Conservation (phyloP, 768 basidiomycete genomes). For the Mycena kentingensis region DNA sequence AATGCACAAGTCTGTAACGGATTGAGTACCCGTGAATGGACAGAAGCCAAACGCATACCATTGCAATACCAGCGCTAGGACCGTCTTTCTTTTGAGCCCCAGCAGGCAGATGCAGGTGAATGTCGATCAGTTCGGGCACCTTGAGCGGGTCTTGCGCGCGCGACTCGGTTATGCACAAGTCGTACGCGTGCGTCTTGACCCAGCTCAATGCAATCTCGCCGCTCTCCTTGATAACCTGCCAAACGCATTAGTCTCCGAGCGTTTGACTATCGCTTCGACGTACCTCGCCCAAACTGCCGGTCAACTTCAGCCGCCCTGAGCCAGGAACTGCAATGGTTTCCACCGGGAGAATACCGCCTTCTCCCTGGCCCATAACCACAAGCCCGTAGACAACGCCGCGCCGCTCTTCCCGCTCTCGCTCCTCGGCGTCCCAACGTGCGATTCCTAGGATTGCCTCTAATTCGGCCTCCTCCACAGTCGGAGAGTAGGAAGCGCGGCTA, state of each 20-base stretch:
- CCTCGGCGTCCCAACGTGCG: constrained; percentile 78
- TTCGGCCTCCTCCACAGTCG: constrained; percentile 64
- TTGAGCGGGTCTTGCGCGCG: constrained; percentile 75
- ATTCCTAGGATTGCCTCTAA: constrained; percentile 86
- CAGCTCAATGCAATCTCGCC: constrained; percentile 89
- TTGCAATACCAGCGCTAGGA: constrained; percentile 86
- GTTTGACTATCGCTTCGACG: no score
- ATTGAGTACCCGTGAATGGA: neutral
- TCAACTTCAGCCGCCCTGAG: constrained; percentile 69
- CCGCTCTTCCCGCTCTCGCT: constrained; percentile 71
- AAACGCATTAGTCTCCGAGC: neutral
- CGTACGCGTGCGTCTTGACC: constrained; percentile 86
- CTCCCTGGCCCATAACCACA: constrained; percentile 86
- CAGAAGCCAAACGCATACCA: constrained; percentile 62
- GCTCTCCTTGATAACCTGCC: constrained; percentile 85
- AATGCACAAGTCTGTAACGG: constrained; percentile 71
- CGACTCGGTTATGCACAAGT: constrained; percentile 71
- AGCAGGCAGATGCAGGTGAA: constrained; percentile 87
- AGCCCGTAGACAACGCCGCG: constrained; percentile 83
- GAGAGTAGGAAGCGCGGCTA: constrained; percentile 45
- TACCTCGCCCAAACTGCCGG: constrained; percentile 82
- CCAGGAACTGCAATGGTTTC: constrained; percentile 84
- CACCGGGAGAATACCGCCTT: constrained; percentile 82
- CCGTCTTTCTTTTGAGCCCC: constrained; percentile 95
- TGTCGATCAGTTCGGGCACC: constrained; percentile 69